These are phyloP conservation scores for Mortierella sp. DNA, from an alignment of 371 early-diverging fungal species.

Conservation along the genomic window DNA sequence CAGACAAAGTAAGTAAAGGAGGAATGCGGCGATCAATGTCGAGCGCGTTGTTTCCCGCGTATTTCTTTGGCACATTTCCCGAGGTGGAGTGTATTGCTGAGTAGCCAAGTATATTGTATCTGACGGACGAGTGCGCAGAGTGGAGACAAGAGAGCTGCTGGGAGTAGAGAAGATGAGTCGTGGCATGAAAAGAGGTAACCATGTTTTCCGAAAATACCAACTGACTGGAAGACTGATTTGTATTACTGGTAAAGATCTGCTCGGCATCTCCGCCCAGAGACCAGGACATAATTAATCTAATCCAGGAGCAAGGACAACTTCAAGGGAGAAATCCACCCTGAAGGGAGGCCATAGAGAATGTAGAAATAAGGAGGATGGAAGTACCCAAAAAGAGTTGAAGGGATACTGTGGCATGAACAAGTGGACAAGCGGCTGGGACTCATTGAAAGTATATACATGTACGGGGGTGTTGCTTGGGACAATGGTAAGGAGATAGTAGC, in stretches of 20 bases:
- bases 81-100: not conserved
- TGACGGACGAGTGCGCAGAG: not conserved
- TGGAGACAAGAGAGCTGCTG: not conserved
- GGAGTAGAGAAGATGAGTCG: not conserved
- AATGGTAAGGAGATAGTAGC: too few relatives aligned
- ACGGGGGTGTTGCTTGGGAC: too few relatives aligned
- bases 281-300: constrained; percentile 9
- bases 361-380: not conserved
- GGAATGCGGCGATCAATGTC: constrained; percentile 12
- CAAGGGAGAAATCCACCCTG: constrained; percentile 10
- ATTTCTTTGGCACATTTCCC: not conserved
- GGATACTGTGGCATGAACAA: not conserved
- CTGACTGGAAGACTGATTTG: not conserved
- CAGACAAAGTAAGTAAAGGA: not conserved
- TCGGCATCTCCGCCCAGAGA: not conserved
- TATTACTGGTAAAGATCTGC: not conserved
- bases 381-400: not conserved
- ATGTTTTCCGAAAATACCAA: not conserved
- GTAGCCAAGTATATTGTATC: not conserved
- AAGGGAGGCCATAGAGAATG: not conserved
- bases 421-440: too few relatives aligned
- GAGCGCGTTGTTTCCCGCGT: not conserved
- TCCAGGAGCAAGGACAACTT: constrained; percentile 9
- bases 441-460: too few relatives aligned
- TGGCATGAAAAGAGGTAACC: not conserved